A percentile compares a stretch with the other conserved stretches of the same genome.
phyloP scores from a whole-genome alignment of 768 basidiomycete species.

The Phaeotremella fagi region DNA sequence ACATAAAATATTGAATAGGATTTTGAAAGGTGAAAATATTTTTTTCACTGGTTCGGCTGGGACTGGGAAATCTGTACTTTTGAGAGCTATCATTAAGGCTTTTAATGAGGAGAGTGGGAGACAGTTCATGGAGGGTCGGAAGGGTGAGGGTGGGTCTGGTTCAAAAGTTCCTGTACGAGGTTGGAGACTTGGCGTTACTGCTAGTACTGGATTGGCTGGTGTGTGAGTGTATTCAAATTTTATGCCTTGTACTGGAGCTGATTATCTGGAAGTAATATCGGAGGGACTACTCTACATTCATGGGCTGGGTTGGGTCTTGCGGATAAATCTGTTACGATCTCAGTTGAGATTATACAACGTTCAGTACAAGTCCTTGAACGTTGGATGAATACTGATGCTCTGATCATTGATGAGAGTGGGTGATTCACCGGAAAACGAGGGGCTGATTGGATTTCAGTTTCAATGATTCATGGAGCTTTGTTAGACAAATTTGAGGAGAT shows the following conservation, averaged over 20 bases:
- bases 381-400: conserved; percentile 33
- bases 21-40: conserved; percentile 58
- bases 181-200: conserved; percentile 59
- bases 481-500: conserved; percentile 48
- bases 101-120: conserved; percentile 47
- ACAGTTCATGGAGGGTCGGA: neutral
- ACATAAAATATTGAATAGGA: conserved; percentile 20
- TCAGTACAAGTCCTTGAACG: conserved; percentile 12
- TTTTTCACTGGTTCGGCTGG: conserved; percentile 99
- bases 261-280: conserved; percentile 24
- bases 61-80: conserved; percentile 90
- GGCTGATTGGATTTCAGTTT: conserved; percentile 37
- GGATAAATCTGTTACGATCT: conserved; percentile 13
- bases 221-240: conserved; percentile 29
- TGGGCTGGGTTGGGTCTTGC: conserved; percentile 40
- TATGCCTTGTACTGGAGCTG: neutral
- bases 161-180: neutral
- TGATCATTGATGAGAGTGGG: conserved; percentile 47
- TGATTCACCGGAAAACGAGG: too few species aligned
- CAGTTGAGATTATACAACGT: conserved; percentile 16
- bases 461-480: conserved; percentile 47
- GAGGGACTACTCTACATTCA: conserved; percentile 33
- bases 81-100: conserved; percentile 79
- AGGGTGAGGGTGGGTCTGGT: neutral
- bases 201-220: conserved; percentile 85